phyloP scores from a whole-genome alignment of 2,329 filamentous ascomycete genomes.

The Ophiostoma australiae region DNA sequence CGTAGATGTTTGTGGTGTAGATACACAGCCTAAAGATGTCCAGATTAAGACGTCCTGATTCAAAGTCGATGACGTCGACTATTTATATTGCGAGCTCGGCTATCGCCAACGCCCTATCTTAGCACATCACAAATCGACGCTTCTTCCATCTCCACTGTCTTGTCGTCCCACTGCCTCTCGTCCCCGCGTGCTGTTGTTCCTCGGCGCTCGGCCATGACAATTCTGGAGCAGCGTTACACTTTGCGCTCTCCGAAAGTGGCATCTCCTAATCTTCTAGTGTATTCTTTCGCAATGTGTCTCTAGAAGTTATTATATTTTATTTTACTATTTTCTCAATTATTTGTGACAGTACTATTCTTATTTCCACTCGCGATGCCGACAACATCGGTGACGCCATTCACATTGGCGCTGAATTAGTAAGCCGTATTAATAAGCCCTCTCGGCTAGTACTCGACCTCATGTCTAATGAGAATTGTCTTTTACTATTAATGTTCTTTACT shows the following conservation, averaged over 20 bases:
- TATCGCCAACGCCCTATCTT: no score
- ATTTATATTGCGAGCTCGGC: not conserved
- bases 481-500: no score
- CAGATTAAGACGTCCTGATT: not conserved
- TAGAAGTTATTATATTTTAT: not conserved
- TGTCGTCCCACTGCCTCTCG: not conserved
- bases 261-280: not conserved
- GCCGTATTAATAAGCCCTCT: not conserved
- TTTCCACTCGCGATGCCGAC: not conserved
- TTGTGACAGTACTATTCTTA: not conserved
- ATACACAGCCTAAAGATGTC: not conserved
- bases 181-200: not conserved
- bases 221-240: constrained; percentile 4
- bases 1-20: not conserved
- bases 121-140: not conserved
- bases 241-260: not conserved
- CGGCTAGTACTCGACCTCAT: not conserved
- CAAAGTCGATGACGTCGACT: not conserved
- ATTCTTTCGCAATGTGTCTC: not conserved
- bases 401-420: not conserved
- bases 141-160: not conserved
- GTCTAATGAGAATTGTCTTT: not conserved
- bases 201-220: not conserved
- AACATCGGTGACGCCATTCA: not conserved
- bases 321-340: not conserved